Evolutionary conservation across 257 asterid species (phyloP).

Genomic region (Penstemon davidsonii): DNA sequence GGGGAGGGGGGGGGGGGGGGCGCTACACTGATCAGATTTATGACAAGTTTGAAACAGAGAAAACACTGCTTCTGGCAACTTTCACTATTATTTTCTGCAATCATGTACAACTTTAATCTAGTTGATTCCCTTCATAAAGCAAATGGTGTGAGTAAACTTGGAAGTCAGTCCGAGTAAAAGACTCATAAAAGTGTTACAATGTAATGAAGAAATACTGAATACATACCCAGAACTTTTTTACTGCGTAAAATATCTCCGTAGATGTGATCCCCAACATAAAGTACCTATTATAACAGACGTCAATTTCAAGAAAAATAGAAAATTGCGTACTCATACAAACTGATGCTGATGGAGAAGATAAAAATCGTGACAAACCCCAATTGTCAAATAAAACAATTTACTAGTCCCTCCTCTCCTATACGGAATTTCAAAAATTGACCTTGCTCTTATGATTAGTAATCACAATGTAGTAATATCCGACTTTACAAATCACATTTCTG

Average conservation of each 20-base stretch:
- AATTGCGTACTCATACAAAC: not conserved
- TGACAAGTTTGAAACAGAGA: no score
- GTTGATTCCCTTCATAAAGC: no score
- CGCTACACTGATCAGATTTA: no score
- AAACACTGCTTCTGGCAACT: no score
- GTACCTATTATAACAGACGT: conserved; percentile 58
- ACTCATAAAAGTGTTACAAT: not conserved
- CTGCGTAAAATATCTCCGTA: conserved; percentile 98
- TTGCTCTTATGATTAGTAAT: not conserved
- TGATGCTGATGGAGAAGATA: conserved; percentile 9
- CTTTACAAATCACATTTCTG: conserved; percentile 9
- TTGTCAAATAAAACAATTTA: conserved; percentile 5
- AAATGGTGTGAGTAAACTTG: no score
- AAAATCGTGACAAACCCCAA: conserved; percentile 24
- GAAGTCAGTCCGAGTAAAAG: no score
- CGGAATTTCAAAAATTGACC: not conserved
- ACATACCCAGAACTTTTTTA: conserved; percentile 86
- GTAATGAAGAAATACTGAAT: conserved; percentile 10
- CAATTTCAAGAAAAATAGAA: conserved; percentile 21
- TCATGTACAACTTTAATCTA: no score
- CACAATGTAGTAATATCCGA: not conserved
- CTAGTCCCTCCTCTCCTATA: conserved; percentile 5
- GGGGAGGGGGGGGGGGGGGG: no score
- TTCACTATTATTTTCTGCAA: no score
- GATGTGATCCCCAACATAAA: conserved; percentile 97